A percentile compares a stretch with the other conserved stretches of the same genome.
Conservation (phyloP, 257 asterid species). For the Sherardia arvensis region DNA sequence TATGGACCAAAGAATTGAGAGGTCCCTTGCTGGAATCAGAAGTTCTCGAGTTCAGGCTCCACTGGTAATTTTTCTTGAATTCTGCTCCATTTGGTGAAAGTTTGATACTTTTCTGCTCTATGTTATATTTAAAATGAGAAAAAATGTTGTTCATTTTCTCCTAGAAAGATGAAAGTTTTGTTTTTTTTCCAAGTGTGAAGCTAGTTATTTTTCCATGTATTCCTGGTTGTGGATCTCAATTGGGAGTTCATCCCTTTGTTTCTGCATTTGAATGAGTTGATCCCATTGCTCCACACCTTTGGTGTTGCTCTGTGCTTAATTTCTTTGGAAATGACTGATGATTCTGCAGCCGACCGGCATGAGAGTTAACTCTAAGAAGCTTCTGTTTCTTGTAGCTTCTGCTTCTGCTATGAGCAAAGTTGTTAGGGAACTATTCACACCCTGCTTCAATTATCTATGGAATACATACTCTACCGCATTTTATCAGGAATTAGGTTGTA, state of each 20-base stretch:
- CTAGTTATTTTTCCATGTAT: not conserved
- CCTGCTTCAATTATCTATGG: not conserved
- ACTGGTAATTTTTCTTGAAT: conserved; percentile 45
- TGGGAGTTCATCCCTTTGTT: not conserved
- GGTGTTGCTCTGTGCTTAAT: not conserved
- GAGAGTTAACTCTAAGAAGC: not conserved
- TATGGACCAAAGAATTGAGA: conserved; percentile 64
- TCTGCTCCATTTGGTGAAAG: not conserved
- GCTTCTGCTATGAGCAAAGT: not conserved
- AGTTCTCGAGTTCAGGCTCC: conserved; percentile 84
- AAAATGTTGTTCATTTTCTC: not conserved
- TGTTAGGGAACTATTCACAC: not conserved
- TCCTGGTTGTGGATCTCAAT: not conserved
- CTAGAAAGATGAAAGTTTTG: not conserved
- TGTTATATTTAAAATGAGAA: not conserved
- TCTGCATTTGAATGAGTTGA: conserved; percentile 5
- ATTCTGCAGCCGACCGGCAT: too few species aligned
- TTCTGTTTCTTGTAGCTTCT: not conserved
- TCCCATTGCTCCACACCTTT: too few species aligned
- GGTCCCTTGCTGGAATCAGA: conserved; percentile 72
- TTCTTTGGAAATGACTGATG: not conserved
- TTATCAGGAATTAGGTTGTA: not conserved
- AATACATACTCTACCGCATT: not conserved
- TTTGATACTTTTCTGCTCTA: conserved; percentile 4
- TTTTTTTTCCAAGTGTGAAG: not conserved